Evolutionary conservation across 1,139 yeast genomes (phyloP).

Genomic region (Geotrichum citri-aurantii): DNA sequence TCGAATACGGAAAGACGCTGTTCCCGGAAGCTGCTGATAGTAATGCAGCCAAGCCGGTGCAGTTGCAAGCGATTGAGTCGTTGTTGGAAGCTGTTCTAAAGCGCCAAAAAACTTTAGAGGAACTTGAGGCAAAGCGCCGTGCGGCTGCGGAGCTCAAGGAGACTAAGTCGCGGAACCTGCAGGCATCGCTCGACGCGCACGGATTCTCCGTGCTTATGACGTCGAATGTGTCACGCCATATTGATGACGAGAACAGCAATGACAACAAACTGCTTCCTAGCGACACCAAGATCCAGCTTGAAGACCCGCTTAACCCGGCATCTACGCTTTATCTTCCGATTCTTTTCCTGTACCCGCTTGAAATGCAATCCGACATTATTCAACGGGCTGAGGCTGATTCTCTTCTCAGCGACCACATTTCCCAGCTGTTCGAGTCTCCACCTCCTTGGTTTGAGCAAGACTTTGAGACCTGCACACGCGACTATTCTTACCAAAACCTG

Average conservation of each 20-base stretch:
- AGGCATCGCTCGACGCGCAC: constrained; percentile 31
- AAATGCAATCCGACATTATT: constrained; percentile 76
- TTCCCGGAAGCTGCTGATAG: constrained; percentile 48
- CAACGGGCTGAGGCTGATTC: constrained; percentile 68
- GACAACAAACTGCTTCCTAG: constrained; percentile 22
- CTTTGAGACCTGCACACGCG: constrained; percentile 22
- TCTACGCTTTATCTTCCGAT: constrained; percentile 80
- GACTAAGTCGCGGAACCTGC: constrained; percentile 37
- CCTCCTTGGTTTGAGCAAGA: constrained; percentile 60
- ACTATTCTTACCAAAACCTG: constrained; percentile 54
- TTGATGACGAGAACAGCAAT: constrained; percentile 14
- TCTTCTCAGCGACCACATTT: constrained; percentile 32
- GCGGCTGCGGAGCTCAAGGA: constrained; percentile 34
- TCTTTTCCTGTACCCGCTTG: constrained; percentile 73
- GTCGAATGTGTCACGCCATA: constrained; percentile 16
- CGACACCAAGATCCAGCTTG: constrained; percentile 45
- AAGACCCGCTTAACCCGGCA: constrained; percentile 65
- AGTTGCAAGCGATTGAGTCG: constrained; percentile 38
- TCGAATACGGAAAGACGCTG: constrained; percentile 55
- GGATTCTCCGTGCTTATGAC: constrained; percentile 24
- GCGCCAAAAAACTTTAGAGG: constrained; percentile 28
- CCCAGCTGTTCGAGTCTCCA: constrained; percentile 55
- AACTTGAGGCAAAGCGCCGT: constrained; percentile 30
- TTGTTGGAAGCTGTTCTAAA: constrained; percentile 32
- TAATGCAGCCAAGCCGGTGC: constrained; percentile 4